Evolutionary conservation across 2,329 filamentous ascomycete genomes (phyloP).

Genomic region (Myrmaecium sp.): DNA sequence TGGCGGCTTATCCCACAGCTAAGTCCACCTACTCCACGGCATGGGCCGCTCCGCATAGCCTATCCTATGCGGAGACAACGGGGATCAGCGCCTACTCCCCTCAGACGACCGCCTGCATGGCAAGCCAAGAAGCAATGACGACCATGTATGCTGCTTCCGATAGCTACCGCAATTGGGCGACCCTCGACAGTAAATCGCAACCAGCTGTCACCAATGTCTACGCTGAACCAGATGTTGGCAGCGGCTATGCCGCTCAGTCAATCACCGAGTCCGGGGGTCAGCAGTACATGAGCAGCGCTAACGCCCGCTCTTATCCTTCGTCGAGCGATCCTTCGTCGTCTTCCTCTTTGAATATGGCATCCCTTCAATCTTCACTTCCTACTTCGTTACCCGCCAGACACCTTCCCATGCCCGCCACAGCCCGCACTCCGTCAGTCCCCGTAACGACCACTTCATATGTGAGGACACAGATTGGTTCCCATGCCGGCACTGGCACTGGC

Average conservation of each 20-base stretch:
- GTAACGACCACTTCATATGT: too few species aligned
- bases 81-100: slow-evolving; percentile 13
- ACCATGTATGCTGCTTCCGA: slow-evolving; percentile 7
- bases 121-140: slow-evolving; percentile 6
- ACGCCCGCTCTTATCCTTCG: slow-evolving; percentile 9
- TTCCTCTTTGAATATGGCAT: slow-evolving; percentile 16
- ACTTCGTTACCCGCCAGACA: slow-evolving; percentile 11
- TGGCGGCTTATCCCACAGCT: slow-evolving; percentile 8
- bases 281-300: slow-evolving; percentile 5
- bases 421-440: slow-evolving; percentile 11
- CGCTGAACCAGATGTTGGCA: slow-evolving; percentile 8
- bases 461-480: slow-evolving; percentile 14
- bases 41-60: slow-evolving; percentile 11
- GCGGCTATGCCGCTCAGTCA: slow-evolving; percentile 3
- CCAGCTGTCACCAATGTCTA: slow-evolving; percentile 7
- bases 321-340: too few species aligned
- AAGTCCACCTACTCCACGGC: slow-evolving; percentile 9
- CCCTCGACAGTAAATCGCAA: slow-evolving; percentile 5
- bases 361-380: slow-evolving; percentile 11
- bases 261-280: slow-evolving; percentile 8
- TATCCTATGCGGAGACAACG: slow-evolving; percentile 14
- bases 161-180: slow-evolving; percentile 10
- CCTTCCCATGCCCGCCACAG: slow-evolving; percentile 14
- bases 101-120: slow-evolving; percentile 9
- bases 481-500: slow-evolving; percentile 16